Conservation (phyloP, 495 filamentous ascomycete species). For the Aspergillus panamensis region DNA sequence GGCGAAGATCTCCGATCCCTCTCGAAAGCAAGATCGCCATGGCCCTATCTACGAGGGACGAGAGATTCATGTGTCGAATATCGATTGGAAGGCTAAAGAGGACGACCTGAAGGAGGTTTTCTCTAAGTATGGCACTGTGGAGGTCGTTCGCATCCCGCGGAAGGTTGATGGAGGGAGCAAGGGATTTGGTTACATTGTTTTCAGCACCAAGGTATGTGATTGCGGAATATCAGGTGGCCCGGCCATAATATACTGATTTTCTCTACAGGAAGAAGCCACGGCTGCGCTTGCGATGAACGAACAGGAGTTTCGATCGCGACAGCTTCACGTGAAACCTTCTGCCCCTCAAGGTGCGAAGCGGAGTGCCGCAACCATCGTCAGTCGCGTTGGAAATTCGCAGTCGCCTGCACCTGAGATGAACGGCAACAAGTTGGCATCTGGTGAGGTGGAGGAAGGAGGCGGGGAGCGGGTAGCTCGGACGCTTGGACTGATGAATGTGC, state of each 20-base stretch:
- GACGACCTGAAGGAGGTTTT: slow-evolving; percentile 68
- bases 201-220: slow-evolving; percentile 59
- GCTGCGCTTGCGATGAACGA: slow-evolving; percentile 68
- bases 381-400: slow-evolving; percentile 32
- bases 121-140: slow-evolving; percentile 68
- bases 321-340: slow-evolving; percentile 65
- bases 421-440: slow-evolving; percentile 18
- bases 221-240: not conserved
- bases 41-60: slow-evolving; percentile 81
- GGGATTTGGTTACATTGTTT: slow-evolving; percentile 75
- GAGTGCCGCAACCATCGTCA: slow-evolving; percentile 41
- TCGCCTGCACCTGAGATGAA: slow-evolving; percentile 40
- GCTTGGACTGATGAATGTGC: slow-evolving; percentile 56
- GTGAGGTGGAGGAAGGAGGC: slow-evolving; percentile 27
- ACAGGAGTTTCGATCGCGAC: slow-evolving; percentile 63
- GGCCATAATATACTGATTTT: slow-evolving; percentile 14
- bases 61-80: slow-evolving; percentile 76
- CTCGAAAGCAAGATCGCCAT: slow-evolving; percentile 68
- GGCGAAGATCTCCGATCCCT: slow-evolving; percentile 81
- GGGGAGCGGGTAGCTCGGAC: slow-evolving; percentile 50
- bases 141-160: slow-evolving; percentile 60
- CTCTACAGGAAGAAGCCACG: slow-evolving; percentile 56
- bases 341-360: slow-evolving; percentile 46
- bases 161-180: slow-evolving; percentile 62
- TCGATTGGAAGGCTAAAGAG: slow-evolving; percentile 63